A percentile compares a stretch with the other conserved stretches of the same genome.
phyloP scores from a whole-genome alignment of 805 yeast genomes.

The Candida chauliodis region DNA sequence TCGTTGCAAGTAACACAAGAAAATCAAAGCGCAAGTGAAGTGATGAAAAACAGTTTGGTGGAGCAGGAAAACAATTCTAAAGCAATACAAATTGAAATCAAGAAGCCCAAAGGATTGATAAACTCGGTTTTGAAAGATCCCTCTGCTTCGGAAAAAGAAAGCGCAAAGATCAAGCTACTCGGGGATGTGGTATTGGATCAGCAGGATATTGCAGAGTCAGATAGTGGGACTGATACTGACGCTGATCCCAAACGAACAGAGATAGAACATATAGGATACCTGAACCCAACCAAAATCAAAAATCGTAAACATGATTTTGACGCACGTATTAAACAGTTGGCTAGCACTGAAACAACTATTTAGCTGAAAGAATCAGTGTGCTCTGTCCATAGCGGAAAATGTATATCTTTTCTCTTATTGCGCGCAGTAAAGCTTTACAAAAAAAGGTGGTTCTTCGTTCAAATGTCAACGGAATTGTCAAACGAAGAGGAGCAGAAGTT shows the following conservation, averaged over 20 bases:
- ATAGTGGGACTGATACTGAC: slow-evolving; percentile 2
- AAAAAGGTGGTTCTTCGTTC: neutral
- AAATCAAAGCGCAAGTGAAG: neutral
- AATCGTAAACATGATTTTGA: slow-evolving; percentile 6
- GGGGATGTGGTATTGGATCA: neutral
- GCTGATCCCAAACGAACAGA: slow-evolving; percentile 3
- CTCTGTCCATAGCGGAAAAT: too few relatives aligned
- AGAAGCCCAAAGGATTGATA: slow-evolving; percentile 5
- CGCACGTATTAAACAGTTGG: neutral
- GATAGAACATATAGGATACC: slow-evolving; percentile 7
- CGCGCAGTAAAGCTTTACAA: too few relatives aligned
- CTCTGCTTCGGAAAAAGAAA: slow-evolving; percentile 3
- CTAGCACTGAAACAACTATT: neutral
- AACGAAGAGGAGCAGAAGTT: neutral
- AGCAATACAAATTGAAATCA: slow-evolving; percentile 5
- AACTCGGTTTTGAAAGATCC: slow-evolving; percentile 9
- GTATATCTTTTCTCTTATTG: too few relatives aligned
- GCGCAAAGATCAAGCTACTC: neutral
- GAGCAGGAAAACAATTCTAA: neutral
- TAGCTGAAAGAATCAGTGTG: too few relatives aligned
- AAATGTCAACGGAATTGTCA: neutral
- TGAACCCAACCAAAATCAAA: slow-evolving; percentile 10
- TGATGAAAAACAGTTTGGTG: neutral
- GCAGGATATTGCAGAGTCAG: neutral
- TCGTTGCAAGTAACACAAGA: neutral